Conservation (phyloP, 2,329 filamentous ascomycete genomes). For the Chaetomium olivaceum region DNA sequence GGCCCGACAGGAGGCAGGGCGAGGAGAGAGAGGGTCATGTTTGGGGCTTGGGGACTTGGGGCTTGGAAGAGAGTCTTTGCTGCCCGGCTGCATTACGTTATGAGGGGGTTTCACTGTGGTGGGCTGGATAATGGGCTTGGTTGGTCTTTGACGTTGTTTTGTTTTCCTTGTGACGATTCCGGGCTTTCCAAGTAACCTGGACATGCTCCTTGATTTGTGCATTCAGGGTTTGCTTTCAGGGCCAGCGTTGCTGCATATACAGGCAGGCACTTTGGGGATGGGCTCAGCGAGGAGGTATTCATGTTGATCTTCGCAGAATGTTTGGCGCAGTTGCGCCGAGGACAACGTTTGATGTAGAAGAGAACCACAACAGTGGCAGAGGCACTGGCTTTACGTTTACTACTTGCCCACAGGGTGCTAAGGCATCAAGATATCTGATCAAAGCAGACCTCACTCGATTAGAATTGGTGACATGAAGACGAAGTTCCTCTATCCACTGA, state of each 20-base stretch:
- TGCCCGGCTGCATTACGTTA: neutral
- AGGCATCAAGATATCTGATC: neutral
- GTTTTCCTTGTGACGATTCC: neutral
- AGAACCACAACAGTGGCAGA: neutral
- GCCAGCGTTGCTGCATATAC: neutral
- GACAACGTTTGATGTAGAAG: conserved; percentile 1
- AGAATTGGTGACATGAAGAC: neutral
- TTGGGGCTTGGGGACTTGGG: neutral
- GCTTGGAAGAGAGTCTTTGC: neutral
- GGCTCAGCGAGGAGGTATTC: neutral
- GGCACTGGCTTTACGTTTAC: conserved; percentile 5
- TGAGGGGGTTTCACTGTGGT: neutral
- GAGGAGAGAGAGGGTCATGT: neutral
- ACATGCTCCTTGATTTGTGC: neutral
- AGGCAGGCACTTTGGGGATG: neutral
- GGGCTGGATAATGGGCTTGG: neutral
- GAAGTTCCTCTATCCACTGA: neutral
- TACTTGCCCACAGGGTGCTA: neutral
- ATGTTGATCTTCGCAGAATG: neutral
- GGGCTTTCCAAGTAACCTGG: neutral
- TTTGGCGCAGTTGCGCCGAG: neutral
- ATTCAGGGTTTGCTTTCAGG: neutral
- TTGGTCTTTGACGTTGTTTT: neutral
- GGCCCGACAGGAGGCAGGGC: too few species aligned
- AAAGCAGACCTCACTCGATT: neutral